Conservation (phyloP, 441 rosid genomes). For the Francoa sonchifolia region DNA sequence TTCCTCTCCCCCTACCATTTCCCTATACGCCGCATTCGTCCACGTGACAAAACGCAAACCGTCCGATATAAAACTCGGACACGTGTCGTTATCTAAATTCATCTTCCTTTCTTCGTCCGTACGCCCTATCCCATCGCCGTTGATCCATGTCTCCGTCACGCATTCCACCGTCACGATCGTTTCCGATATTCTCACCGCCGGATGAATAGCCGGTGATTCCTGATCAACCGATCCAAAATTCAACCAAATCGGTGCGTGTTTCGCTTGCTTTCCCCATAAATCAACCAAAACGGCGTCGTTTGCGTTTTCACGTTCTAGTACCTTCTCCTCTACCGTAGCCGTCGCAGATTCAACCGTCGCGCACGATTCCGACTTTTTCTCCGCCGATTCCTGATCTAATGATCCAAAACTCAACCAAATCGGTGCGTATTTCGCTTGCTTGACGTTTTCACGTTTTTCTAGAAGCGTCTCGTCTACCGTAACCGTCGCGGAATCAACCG, state of each 20-base stretch:
- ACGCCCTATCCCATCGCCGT: slow-evolving; percentile 33
- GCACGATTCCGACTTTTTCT: too few species aligned
- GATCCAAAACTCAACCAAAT: too few species aligned
- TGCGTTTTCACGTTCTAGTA: too few species aligned
- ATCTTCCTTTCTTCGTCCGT: slow-evolving; percentile 45
- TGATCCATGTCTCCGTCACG: slow-evolving; percentile 52
- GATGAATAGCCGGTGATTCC: too few species aligned
- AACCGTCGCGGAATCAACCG: too few species aligned
- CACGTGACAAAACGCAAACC: slow-evolving; percentile 49
- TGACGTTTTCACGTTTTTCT: too few species aligned
- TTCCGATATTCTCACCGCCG: slow-evolving; percentile 18
- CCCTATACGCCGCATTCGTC: slow-evolving; percentile 51
- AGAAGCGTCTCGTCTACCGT: too few species aligned
- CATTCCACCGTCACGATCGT: slow-evolving; percentile 69
- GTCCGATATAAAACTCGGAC: slow-evolving; percentile 70
- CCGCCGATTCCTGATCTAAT: too few species aligned
- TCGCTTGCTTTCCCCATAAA: neutral
- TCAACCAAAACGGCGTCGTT: too few species aligned
- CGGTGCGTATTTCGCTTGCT: too few species aligned
- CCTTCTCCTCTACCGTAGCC: slow-evolving; percentile 4
- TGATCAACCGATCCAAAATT: slow-evolving; percentile 19
- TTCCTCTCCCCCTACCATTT: slow-evolving; percentile 28
- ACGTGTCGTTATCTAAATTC: slow-evolving; percentile 47
- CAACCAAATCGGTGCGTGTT: slow-evolving; percentile 27
- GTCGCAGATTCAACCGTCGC: too few species aligned